Base-by-base conservation (phyloP, 306 rosid species). In the Argentina anserina region DNA sequence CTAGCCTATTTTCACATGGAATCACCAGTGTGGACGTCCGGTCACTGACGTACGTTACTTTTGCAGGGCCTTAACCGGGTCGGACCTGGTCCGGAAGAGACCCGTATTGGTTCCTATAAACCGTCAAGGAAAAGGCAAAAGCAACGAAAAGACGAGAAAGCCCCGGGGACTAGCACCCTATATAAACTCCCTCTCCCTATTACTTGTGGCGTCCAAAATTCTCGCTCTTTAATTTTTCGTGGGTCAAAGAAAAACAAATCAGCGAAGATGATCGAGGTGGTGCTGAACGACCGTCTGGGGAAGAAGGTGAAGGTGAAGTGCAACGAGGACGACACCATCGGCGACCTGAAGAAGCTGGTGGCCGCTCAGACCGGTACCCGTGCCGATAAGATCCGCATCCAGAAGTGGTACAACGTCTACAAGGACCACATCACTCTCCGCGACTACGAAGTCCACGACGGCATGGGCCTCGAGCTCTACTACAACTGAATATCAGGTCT, bases 381-480 rank as follows among this genome's bases (percentile, higher is more conserved):
- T 9, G 71, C 92, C 1, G 94, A 90, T 56, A 90, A 90, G 87
- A 88, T 90, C 76, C 87, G 97, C 23, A 88, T 88, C 49, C 92
- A 88, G 85, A 88, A 90, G 80, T 88, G 94, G 97, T 90, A 88
- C 73, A 88, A 81, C 73, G 89, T 90, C 79, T 90, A 90, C 81
- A 90, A 88, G 85, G 90, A 90, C 68, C 98, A 92, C 73, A 90
- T 90, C 84, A 90, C 98, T 75, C 98, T 92, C 72, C 83, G 63
- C 75, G 98, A 92, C 82, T 92, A 90, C 65, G 98, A 92, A 81
- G 84, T 92, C 69, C 96, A 92, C 69, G 92, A 92, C 31, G 98
- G 98, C 86, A 92, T 88, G 98, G 98, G 98, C 73, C 98, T 92
- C 62, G 96, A 92, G 78, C 96, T 90, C 84, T 92, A 92, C 83